Conservation (phyloP, 176 grass and related monocot genomes). For the Ensete glaucum region DNA sequence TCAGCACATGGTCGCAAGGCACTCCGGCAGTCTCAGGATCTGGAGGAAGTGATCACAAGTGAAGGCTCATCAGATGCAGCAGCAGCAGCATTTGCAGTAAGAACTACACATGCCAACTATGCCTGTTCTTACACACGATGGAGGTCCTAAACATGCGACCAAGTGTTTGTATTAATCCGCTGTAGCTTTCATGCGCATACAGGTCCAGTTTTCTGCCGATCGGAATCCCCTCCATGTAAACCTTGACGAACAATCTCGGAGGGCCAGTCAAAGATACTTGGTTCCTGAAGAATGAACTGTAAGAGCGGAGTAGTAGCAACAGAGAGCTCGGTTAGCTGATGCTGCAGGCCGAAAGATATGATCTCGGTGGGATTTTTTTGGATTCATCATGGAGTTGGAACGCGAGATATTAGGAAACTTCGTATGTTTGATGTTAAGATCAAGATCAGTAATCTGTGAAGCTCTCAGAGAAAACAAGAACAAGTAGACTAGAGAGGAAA, state of each 20-base stretch:
- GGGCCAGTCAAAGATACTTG: not conserved
- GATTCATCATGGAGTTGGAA: no score
- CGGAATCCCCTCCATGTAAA: slow-evolving; percentile 61
- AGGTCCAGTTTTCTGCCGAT: slow-evolving; percentile 64
- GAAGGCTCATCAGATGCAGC: no score
- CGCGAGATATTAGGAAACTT: no score
- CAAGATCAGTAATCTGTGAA: no score
- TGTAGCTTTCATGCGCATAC: slow-evolving; percentile 30
- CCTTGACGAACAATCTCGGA: slow-evolving; percentile 43
- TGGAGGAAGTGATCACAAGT: not conserved
- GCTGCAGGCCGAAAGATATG: no score
- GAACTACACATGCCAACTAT: no score
- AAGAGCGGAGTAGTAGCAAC: slow-evolving; percentile 6
- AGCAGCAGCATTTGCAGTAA: no score
- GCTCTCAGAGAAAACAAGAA: no score
- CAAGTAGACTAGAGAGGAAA: not conserved
- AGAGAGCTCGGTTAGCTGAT: not conserved
- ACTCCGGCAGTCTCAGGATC: slow-evolving; percentile 32
- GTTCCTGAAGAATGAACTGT: not conserved
- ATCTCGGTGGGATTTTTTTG: no score
- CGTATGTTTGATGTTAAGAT: no score
- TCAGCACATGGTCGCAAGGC: slow-evolving; percentile 36
- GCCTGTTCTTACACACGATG: slow-evolving; percentile 43
- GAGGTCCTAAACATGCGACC: slow-evolving; percentile 45
- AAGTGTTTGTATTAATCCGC: slow-evolving; percentile 34